Conservation (phyloP, 1,139 yeast genomes). For the Suhomyces ambrosiae region DNA sequence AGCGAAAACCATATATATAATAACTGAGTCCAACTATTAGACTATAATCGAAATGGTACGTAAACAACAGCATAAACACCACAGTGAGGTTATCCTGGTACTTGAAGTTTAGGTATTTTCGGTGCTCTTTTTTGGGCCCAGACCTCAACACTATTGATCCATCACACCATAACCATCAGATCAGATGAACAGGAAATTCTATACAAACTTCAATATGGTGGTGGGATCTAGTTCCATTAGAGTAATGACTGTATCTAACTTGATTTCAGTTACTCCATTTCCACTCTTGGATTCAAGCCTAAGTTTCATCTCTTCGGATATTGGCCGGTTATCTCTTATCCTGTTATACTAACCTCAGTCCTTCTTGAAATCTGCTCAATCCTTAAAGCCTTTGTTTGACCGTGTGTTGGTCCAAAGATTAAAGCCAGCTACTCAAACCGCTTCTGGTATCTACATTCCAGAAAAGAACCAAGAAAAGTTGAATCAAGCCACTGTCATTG, state of each 20-base stretch:
- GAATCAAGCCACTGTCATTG: slow-evolving; percentile 77
- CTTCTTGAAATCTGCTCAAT: slow-evolving; percentile 79
- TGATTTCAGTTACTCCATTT: too few species aligned
- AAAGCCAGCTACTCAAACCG: slow-evolving; percentile 89
- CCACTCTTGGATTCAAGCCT: too few species aligned
- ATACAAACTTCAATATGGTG: too few species aligned
- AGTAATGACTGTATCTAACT: too few species aligned
- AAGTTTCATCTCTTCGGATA: too few species aligned
- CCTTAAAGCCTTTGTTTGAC: slow-evolving; percentile 90
- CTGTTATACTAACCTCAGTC: slow-evolving; percentile 32
- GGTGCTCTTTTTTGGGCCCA: too few species aligned
- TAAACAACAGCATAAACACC: slow-evolving; percentile 2
- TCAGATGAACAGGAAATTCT: too few species aligned
- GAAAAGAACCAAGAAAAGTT: slow-evolving; percentile 95
- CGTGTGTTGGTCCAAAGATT: slow-evolving; percentile 93
- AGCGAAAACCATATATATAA: slow-evolving; percentile 3
- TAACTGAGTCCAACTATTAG: slow-evolving; percentile 6
- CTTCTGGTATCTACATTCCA: slow-evolving; percentile 93
- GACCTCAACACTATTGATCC: too few species aligned
- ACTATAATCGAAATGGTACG: slow-evolving; percentile 10
- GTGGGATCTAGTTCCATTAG: too few species aligned
- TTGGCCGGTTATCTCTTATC: background rate
- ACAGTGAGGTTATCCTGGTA: too few species aligned
- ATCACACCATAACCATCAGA: too few species aligned
- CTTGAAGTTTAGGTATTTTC: too few species aligned